These are phyloP conservation scores for Debaryomyces sp. DNA, from an alignment of 1,139 yeast genomes.

Conservation along the genomic window DNA sequence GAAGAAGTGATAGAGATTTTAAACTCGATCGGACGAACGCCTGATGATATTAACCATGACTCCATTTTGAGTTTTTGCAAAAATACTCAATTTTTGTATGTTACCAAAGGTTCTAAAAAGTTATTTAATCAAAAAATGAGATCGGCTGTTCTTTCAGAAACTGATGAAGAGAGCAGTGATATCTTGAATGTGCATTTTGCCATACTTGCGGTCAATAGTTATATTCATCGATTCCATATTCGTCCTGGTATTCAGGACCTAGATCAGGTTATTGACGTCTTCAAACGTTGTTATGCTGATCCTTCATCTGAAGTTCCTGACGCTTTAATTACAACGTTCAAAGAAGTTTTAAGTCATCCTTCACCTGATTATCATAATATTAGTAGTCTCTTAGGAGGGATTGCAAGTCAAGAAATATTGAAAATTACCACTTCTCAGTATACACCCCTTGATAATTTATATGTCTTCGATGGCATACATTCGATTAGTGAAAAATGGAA, in stretches of 20 bases:
- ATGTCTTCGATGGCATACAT: conserved; percentile 67
- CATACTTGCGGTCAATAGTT: conserved; percentile 32
- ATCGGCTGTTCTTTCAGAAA: conserved; percentile 18
- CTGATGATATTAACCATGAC: conserved; percentile 33
- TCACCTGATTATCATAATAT: conserved; percentile 37
- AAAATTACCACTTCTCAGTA: conserved; percentile 72
- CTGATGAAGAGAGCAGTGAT: conserved; percentile 21
- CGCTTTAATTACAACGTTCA: conserved; percentile 21
- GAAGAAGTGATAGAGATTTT: conserved; percentile 31
- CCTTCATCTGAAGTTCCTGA: conserved; percentile 13
- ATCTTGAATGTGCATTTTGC: conserved; percentile 39
- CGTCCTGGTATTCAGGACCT: conserved; percentile 26
- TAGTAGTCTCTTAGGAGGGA: conserved; percentile 66
- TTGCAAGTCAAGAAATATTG: conserved; percentile 75
- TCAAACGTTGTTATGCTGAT: conserved; percentile 14
- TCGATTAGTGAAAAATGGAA: conserved; percentile 56
- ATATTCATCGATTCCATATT: conserved; percentile 17
- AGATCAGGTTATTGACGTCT: conserved; percentile 21
- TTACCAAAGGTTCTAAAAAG: conserved; percentile 37
- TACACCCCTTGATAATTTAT: conserved; percentile 66
- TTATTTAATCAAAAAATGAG: conserved; percentile 19
- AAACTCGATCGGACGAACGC: conserved; percentile 22
- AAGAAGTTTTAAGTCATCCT: conserved; percentile 35
- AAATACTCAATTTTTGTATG: conserved; percentile 47
- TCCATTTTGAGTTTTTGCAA: conserved; percentile 59